These are phyloP conservation scores for Fusarium nodosum DNA, from an alignment of 2,329 filamentous ascomycete genomes.

Conservation along the genomic window DNA sequence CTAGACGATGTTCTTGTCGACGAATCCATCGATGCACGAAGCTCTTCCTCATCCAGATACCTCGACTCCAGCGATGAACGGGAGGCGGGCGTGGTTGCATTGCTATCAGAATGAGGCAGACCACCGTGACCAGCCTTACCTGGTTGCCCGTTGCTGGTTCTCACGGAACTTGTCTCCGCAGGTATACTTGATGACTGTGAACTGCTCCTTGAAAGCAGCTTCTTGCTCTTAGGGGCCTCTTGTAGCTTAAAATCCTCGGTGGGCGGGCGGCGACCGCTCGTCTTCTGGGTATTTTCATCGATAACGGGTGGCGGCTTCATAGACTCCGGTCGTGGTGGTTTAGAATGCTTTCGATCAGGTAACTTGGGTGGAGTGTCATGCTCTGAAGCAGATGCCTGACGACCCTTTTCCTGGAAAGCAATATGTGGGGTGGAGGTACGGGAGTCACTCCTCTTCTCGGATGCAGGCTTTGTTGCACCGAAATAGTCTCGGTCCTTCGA, in stretches of 20 bases:
- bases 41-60: slow-evolving; percentile 67
- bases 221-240: slow-evolving; percentile 79
- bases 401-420: slow-evolving; percentile 87
- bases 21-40: slow-evolving; percentile 58
- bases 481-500: slow-evolving; percentile 73
- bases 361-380: slow-evolving; percentile 67
- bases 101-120: slow-evolving; percentile 55
- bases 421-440: slow-evolving; percentile 83
- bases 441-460: slow-evolving; percentile 64
- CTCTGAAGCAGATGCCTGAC: slow-evolving; percentile 66
- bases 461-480: slow-evolving; percentile 58
- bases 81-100: slow-evolving; percentile 54
- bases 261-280: slow-evolving; percentile 52
- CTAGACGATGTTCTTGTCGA: slow-evolving; percentile 58
- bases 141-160: slow-evolving; percentile 54
- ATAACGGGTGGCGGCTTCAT: slow-evolving; percentile 49
- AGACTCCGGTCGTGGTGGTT: slow-evolving; percentile 62
- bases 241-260: slow-evolving; percentile 81
- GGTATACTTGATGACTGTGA: slow-evolving; percentile 59
- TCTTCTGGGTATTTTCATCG: slow-evolving; percentile 58
- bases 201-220: slow-evolving; percentile 59
- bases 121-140: slow-evolving; percentile 47
- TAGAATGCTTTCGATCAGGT: slow-evolving; percentile 55
- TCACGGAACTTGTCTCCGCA: slow-evolving; percentile 54
- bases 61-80: slow-evolving; percentile 72